Evolutionary conservation across 148 eudicot species (phyloP).

Genomic region (Vaccinium corymbosum): DNA sequence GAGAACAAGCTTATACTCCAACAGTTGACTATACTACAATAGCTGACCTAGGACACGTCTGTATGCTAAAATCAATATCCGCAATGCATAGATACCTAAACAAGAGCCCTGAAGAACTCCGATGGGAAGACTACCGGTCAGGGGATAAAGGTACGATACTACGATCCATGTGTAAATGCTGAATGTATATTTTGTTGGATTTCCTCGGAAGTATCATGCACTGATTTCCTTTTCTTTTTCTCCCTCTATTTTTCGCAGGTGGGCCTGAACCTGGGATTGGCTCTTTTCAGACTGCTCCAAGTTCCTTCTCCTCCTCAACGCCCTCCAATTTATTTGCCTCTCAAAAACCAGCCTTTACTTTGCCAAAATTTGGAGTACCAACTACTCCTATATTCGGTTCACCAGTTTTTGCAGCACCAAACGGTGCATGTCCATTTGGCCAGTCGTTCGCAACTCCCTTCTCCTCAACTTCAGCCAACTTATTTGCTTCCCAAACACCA

Average conservation of each 20-base stretch:
- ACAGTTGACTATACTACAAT: background rate
- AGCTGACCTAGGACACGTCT: background rate
- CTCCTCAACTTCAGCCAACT: background rate
- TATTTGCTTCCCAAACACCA: background rate
- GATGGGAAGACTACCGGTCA: conserved; percentile 8
- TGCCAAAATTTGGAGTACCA: background rate
- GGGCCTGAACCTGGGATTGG: background rate
- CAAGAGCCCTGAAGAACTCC: conserved; percentile 4
- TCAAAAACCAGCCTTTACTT: background rate
- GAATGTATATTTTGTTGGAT: background rate
- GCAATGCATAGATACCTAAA: background rate
- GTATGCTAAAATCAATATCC: background rate
- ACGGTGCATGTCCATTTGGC: background rate
- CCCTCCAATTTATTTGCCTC: background rate
- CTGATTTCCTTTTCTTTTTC: background rate
- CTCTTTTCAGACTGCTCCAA: background rate
- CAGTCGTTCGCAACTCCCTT: conserved; percentile 4
- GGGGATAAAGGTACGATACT: conserved; percentile 10
- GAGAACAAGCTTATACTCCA: background rate
- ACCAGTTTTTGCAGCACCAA: background rate
- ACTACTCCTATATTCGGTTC: background rate
- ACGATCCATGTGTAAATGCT: background rate
- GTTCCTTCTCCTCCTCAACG: background rate
- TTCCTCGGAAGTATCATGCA: background rate
- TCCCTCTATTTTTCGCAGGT: background rate